These are phyloP conservation scores for Claviceps humidiphila DNA, from an alignment of 2,329 filamentous ascomycete species.

Conservation along the genomic window DNA sequence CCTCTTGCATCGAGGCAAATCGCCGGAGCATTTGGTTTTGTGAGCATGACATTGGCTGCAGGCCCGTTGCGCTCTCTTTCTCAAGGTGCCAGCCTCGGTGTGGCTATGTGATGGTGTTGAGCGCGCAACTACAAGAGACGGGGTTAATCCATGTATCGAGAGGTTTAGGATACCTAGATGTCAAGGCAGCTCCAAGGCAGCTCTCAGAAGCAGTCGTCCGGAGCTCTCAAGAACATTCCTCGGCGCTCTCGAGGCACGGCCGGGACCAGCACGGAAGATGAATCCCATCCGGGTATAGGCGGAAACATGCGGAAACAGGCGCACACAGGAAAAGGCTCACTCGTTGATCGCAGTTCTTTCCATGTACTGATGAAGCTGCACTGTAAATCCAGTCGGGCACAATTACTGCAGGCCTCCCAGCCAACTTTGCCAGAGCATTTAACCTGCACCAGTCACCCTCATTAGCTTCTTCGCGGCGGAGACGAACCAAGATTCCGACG, in stretches of 20 bases:
- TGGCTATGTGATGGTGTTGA: slow-evolving; percentile 26
- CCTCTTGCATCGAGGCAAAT: slow-evolving; percentile 25
- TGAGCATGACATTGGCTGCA: slow-evolving; percentile 28
- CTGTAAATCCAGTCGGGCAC: slow-evolving; percentile 21
- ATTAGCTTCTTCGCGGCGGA: neutral
- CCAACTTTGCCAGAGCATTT: slow-evolving; percentile 27
- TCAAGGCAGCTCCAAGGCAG: neutral
- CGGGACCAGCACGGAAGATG: no score
- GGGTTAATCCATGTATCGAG: neutral
- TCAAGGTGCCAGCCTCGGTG: slow-evolving; percentile 28
- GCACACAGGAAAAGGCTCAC: slow-evolving; percentile 7
- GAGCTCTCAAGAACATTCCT: neutral
- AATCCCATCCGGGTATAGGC: neutral
- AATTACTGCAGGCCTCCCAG: slow-evolving; percentile 24
- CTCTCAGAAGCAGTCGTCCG: neutral
- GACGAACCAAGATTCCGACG: no score
- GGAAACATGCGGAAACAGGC: neutral
- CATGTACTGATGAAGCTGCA: slow-evolving; percentile 21
- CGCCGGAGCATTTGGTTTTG: slow-evolving; percentile 31
- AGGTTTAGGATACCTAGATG: no score
- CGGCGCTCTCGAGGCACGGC: no score
- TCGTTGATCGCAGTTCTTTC: slow-evolving; percentile 8
- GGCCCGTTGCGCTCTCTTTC: slow-evolving; percentile 29
- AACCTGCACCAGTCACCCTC: slow-evolving; percentile 18
- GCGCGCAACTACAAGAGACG: slow-evolving; percentile 17